A percentile compares a stretch with the other conserved stretches of the same genome.
Conservation (phyloP, 2,329 filamentous ascomycete genomes). For the Arthrobotrys iridis region DNA sequence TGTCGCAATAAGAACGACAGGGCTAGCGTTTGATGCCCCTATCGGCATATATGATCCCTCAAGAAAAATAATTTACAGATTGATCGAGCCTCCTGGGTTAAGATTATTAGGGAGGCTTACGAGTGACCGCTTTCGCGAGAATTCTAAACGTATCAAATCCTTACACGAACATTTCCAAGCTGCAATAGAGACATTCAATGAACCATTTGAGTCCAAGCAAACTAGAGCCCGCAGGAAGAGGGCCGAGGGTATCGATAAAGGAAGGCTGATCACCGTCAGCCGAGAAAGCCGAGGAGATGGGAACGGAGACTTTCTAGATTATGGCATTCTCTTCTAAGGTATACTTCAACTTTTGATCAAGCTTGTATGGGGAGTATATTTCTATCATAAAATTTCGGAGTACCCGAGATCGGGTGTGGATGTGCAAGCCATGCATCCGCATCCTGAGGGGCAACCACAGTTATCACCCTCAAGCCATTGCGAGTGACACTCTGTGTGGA, state of each 20-base stretch:
- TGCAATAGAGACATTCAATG: not conserved
- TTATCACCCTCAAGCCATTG: conserved; percentile 54
- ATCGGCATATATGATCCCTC: conserved; percentile 68
- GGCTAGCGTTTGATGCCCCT: conserved; percentile 81
- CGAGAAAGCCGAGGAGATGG: not conserved
- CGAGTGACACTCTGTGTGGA: conserved; percentile 58
- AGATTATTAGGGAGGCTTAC: conserved; percentile 73
- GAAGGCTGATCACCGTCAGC: not conserved
- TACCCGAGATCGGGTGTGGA: conserved; percentile 27
- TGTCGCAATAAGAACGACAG: conserved; percentile 85
- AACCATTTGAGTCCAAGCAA: conserved; percentile 11
- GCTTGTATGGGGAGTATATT: not conserved
- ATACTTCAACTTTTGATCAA: not conserved
- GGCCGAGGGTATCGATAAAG: conserved; percentile 17
- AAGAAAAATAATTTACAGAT: conserved; percentile 59
- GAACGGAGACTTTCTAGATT: conserved; percentile 9
- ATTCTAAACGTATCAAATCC: conserved; percentile 72
- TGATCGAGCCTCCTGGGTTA: conserved; percentile 70
- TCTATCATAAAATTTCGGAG: conserved; percentile 15
- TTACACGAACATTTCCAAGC: conserved; percentile 63
- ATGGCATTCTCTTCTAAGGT: conserved; percentile 30
- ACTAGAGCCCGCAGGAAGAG: conserved; percentile 21
- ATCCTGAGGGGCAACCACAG: conserved; percentile 40
- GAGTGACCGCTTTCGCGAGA: conserved; percentile 78
- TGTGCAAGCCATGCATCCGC: conserved; percentile 43